Percentiles rank a stretch among this genome's conserved stretches.
Conservation (phyloP, 1,284 basidiomycete genomes). For the Stereum hirsutum region DNA sequence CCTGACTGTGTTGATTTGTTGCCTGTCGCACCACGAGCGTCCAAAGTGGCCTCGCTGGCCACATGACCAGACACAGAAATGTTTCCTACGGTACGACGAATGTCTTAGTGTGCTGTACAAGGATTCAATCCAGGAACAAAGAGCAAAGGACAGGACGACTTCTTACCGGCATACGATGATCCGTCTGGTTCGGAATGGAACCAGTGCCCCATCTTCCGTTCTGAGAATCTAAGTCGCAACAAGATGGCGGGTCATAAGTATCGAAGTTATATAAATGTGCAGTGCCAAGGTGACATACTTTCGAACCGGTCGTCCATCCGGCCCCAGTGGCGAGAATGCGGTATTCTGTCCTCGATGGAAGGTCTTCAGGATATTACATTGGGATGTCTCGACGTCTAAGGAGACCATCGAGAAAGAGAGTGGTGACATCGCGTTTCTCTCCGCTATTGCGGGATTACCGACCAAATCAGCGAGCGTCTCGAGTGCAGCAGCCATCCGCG, state of each 20-base stretch:
- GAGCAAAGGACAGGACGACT: neutral
- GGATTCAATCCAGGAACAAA: neutral
- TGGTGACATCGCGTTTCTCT: conserved; percentile 46
- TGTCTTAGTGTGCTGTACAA: neutral
- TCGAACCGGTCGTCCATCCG: conserved; percentile 48
- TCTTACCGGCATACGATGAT: conserved; percentile 1
- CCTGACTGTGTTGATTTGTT: too few relatives aligned
- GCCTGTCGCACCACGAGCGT: too few relatives aligned
- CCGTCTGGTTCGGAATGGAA: conserved; percentile 35
- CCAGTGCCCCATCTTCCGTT: conserved; percentile 38
- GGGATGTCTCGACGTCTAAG: conserved; percentile 38
- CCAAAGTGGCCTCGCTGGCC: too few relatives aligned
- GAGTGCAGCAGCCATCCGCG: conserved; percentile 49
- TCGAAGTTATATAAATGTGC: too few relatives aligned
- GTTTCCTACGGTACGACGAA: too few relatives aligned
- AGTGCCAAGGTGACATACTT: too few relatives aligned
- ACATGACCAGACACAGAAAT: too few relatives aligned
- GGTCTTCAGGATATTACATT: conserved; percentile 36
- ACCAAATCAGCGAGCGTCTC: conserved; percentile 38
- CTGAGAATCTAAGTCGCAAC: conserved; percentile 19
- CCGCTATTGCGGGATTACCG: conserved; percentile 34
- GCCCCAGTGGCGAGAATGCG: conserved; percentile 47
- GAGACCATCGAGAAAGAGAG: conserved; percentile 60
- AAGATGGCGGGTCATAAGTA: too few relatives aligned
- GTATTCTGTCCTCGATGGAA: conserved; percentile 35